These are phyloP conservation scores for Xylariaceae sp. DNA, from an alignment of 2,329 filamentous ascomycete genomes.

Conservation along the genomic window DNA sequence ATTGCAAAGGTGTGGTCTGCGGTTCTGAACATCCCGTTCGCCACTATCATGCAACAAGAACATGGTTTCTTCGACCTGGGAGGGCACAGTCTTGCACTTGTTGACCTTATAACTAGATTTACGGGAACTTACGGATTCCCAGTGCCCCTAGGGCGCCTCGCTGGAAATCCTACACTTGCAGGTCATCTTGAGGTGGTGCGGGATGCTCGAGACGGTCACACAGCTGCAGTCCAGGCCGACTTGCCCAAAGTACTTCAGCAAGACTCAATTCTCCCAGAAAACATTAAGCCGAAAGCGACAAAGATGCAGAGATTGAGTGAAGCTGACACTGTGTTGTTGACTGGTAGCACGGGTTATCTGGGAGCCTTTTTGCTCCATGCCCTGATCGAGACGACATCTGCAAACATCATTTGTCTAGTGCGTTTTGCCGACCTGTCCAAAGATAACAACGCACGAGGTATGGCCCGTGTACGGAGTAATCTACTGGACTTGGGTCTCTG, in stretches of 20 bases:
- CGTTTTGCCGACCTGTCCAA: conserved; percentile 67
- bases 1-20: conserved; percentile 72
- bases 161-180: conserved; percentile 67
- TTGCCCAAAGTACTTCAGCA: conserved; percentile 66
- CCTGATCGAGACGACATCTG: conserved; percentile 65
- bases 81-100: conserved; percentile 75
- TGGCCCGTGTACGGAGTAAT: conserved; percentile 72
- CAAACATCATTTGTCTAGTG: conserved; percentile 70
- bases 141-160: conserved; percentile 68
- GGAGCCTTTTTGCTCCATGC: conserved; percentile 72
- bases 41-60: conserved; percentile 59
- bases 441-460: conserved; percentile 62
- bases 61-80: conserved; percentile 81
- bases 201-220: conserved; percentile 68
- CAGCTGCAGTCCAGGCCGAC: conserved; percentile 72
- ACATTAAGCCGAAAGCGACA: conserved; percentile 59
- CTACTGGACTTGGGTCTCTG: conserved; percentile 76
- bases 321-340: conserved; percentile 68
- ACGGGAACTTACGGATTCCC: conserved; percentile 70
- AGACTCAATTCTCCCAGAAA: conserved; percentile 65
- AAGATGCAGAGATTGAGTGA: conserved; percentile 59
- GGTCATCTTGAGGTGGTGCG: conserved; percentile 72
- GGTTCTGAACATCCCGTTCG: conserved; percentile 62
- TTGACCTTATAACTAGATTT: conserved; percentile 69
- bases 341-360: conserved; percentile 73